phyloP scores from a whole-genome alignment of 2,329 filamentous ascomycete species.

The Malbranchea cinnamomea region DNA sequence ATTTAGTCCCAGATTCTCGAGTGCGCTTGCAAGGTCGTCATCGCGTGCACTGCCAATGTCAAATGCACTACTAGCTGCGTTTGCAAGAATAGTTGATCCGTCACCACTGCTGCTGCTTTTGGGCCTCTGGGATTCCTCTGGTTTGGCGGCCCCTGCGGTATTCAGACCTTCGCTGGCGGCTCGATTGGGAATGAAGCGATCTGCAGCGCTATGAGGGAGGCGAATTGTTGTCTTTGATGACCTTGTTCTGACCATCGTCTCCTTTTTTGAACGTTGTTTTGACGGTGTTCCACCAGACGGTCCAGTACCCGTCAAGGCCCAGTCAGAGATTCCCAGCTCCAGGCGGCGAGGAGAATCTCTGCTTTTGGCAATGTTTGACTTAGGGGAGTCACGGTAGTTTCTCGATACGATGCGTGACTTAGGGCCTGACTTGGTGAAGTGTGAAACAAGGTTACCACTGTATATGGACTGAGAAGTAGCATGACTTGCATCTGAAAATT shows the following conservation, averaged over 20 bases:
- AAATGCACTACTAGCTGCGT: slow-evolving; percentile 52
- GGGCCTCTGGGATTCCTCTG: slow-evolving; percentile 61
- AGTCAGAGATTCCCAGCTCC: slow-evolving; percentile 85
- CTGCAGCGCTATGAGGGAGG: slow-evolving; percentile 53
- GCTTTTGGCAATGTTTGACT: slow-evolving; percentile 58
- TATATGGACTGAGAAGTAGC: slow-evolving; percentile 55
- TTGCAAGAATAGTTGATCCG: slow-evolving; percentile 60
- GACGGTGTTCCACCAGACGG: slow-evolving; percentile 40
- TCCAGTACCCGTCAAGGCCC: slow-evolving; percentile 75
- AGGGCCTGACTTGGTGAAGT: slow-evolving; percentile 53
- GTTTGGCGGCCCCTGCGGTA: slow-evolving; percentile 69
- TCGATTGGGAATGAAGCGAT: slow-evolving; percentile 94
- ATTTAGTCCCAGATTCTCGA: slow-evolving; percentile 70
- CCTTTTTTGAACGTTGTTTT: slow-evolving; percentile 11
- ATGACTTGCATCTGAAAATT: slow-evolving; percentile 38
- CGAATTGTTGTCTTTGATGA: slow-evolving; percentile 51
- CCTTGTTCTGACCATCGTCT: slow-evolving; percentile 36
- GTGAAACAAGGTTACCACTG: slow-evolving; percentile 61
- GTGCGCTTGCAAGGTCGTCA: slow-evolving; percentile 63
- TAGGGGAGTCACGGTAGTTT: slow-evolving; percentile 72
- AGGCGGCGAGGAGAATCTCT: slow-evolving; percentile 70
- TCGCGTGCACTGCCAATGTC: slow-evolving; percentile 45
- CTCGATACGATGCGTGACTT: slow-evolving; percentile 36
- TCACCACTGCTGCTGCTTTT: slow-evolving; percentile 58
- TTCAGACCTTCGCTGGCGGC: slow-evolving; percentile 75